Percentiles rank a stretch among this genome's conserved stretches.
Evolutionary conservation across 805 yeast species (phyloP).

Genomic region (Wickerhamomyces strasburgensis): DNA sequence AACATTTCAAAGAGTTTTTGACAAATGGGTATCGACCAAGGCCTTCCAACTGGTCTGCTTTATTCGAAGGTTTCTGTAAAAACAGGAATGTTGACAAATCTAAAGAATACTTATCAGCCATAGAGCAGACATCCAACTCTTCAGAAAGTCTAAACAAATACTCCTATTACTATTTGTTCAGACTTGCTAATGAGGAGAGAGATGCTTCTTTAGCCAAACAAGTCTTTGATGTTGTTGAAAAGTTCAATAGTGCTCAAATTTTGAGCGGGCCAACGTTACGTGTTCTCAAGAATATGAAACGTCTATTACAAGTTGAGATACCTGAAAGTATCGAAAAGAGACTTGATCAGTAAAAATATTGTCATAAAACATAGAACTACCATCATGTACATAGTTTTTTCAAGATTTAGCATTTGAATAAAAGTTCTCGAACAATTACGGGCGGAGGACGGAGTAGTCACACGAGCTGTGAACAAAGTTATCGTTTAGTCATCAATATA

Average conservation of each 20-base stretch:
- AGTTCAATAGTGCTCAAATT: conserved; percentile 1
- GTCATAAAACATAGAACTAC: too few species aligned
- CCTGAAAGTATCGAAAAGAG: conserved; percentile 19
- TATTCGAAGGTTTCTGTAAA: conserved; percentile 22
- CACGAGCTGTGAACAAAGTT: too few species aligned
- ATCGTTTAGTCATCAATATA: too few species aligned
- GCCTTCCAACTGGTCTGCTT: conserved; percentile 20
- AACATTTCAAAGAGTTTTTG: conserved; percentile 31
- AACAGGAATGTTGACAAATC: conserved; percentile 10
- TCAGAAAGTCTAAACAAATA: conserved; percentile 11
- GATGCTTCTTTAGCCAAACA: conserved; percentile 19
- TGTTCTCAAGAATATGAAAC: conserved; percentile 7
- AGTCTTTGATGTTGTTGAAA: conserved; percentile 11
- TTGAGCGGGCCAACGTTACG: conserved; percentile 8
- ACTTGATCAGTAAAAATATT: too few species aligned
- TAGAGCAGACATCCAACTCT: conserved; percentile 4
- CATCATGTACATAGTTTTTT: too few species aligned
- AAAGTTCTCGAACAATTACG: too few species aligned
- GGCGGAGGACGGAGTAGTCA: too few species aligned
- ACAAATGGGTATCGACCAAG: conserved; percentile 8
- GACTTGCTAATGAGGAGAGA: conserved; percentile 11
- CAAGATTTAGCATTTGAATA: too few species aligned
- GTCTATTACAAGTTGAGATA: conserved; percentile 8
- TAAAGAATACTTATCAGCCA: conserved; percentile 13
- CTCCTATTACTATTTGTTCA: conserved; percentile 19